phyloP scores from a whole-genome alignment of 108 stramenopile genomes.

The Cyclotella atomus region DNA sequence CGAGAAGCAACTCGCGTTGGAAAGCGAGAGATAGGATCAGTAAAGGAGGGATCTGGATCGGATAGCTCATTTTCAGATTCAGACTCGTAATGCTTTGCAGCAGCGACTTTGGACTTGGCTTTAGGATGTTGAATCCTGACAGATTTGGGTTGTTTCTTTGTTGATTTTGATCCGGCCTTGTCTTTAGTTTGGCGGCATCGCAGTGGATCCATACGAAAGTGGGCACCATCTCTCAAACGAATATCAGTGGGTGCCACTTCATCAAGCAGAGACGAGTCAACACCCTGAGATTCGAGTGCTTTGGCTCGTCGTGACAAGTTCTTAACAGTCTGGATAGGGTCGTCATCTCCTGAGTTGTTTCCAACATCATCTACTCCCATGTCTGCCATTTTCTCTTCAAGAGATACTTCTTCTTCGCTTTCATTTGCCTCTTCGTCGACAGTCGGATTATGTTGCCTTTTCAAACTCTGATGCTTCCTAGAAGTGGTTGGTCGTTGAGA shows the following conservation, averaged over 20 bases:
- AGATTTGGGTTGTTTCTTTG: background rate
- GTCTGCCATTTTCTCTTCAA: conserved; percentile 13
- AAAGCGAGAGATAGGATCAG: conserved; percentile 39
- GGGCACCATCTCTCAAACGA: conserved; percentile 35
- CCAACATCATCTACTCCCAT: background rate
- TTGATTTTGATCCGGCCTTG: too few species aligned
- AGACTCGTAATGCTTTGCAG: background rate
- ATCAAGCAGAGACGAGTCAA: conserved; percentile 39
- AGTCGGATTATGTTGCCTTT: too few species aligned
- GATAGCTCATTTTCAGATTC: conserved; percentile 29
- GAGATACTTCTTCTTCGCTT: background rate
- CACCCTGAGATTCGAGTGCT: conserved; percentile 20
- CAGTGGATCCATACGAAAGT: conserved; percentile 48
- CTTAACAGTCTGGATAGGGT: conserved; percentile 47
- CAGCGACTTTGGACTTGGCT: background rate
- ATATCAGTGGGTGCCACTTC: conserved; percentile 50
- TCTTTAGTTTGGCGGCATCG: conserved; percentile 17
- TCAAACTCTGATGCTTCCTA: background rate
- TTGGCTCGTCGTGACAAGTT: conserved; percentile 43
- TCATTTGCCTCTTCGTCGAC: background rate
- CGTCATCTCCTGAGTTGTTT: conserved; percentile 11
- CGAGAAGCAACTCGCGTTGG: conserved; percentile 39
- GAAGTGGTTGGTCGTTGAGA: background rate
- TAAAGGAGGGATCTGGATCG: conserved; percentile 23
- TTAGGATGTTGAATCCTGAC: background rate